Base-by-base conservation (phyloP, 352 stramenopile genomes). In the Thalassiosira pacifica region DNA sequence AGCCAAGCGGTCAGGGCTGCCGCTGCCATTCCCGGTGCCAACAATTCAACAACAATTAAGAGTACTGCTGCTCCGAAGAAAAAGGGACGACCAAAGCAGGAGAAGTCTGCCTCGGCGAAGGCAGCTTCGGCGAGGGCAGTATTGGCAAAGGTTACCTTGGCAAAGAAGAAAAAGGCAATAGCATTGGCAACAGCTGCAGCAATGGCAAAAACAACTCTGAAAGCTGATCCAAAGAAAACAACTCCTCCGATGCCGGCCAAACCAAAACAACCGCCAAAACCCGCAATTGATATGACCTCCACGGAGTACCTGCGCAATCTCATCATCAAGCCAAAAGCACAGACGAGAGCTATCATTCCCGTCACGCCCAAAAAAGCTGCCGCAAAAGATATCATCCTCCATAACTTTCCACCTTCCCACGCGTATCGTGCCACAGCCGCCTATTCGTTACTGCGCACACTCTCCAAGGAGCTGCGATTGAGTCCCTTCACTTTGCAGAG, bases 361-460 rank as follows among this genome's bases (percentile, higher is more conserved):
- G 34, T 10, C 52, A 31, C 4, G 18, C 8, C 52, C 52, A 29
- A 60, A 60, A 31, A 31, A 24, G 16, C 4, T 48, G 6, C 32
- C 27, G 27, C 59, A 32, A 90, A 86, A 77, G 45, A 61, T 26
- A 84, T 89, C 42, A 79, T 91, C 11, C 73, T 82, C 5, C 60
- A 65, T 9, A 37, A 63, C 4, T 94, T 94, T 60, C 77, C 89
- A 27, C 72, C 65, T 2, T 64, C 82, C n/a, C 74, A 91, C 18
- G 66, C 80, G 2, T 94, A 91, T 78, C 87, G 90, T 24, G 76
- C 90, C 5, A 27, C 90, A 34, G 88, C 90, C 22, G 76, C 80
- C 0, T 95, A 94, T 82, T 88, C 90, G 0, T 68, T 93, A 2
- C 64, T 95, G 3, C 74, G 92, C 26, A 95, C 92, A 0, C 53